Evolutionary conservation across 2,329 filamentous ascomycete genomes (phyloP).

Genomic region (Nakataea oryzae): DNA sequence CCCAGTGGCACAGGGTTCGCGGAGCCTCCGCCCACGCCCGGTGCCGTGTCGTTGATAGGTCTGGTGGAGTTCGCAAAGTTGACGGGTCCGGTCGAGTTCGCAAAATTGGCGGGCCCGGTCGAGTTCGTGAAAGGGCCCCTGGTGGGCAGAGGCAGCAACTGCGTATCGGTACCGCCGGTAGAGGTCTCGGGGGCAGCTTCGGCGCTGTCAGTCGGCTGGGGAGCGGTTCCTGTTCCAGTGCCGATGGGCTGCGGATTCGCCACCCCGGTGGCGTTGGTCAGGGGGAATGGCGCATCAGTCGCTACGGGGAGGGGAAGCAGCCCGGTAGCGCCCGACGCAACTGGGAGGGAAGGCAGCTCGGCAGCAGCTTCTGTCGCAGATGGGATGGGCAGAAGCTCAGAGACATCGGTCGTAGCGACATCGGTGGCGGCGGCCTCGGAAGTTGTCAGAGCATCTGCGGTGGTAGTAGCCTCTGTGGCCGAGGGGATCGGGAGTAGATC

Average conservation of each 20-base stretch:
- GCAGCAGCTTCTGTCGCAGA: background rate
- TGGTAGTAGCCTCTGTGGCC: background rate
- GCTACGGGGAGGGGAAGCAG: background rate
- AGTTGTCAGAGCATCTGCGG: background rate
- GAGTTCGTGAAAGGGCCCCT: background rate
- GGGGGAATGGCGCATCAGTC: background rate
- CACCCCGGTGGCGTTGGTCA: background rate
- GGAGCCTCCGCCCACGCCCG: background rate
- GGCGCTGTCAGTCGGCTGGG: background rate
- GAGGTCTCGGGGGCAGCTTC: background rate
- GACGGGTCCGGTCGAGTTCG: background rate
- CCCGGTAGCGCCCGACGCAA: background rate
- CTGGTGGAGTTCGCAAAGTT: background rate
- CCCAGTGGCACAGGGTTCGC: background rate
- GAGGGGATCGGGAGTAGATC: no score
- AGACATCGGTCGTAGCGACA: background rate
- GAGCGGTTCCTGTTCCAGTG: background rate
- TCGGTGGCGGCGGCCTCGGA: background rate
- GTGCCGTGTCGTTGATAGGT: background rate
- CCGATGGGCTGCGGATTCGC: background rate
- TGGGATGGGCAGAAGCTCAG: background rate
- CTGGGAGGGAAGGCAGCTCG: background rate
- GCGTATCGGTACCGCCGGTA: no score
- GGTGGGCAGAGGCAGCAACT: background rate
- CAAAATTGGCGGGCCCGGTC: background rate